phyloP scores from a whole-genome alignment of 306 rosid genomes.

The Medicago arabica region DNA sequence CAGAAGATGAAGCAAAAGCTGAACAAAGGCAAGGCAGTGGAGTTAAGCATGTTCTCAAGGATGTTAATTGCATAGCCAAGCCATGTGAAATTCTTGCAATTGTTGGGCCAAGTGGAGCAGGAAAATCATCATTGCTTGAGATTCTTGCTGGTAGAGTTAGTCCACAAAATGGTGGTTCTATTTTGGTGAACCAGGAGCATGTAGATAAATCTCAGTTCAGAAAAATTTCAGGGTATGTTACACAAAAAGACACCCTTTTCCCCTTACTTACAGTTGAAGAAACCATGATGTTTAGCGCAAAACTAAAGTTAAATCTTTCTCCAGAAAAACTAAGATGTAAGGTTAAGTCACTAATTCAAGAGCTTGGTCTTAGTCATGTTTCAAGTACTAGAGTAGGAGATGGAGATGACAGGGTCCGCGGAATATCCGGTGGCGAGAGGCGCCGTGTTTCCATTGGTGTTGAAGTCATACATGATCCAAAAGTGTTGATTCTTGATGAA shows the following conservation, averaged over 20 bases:
- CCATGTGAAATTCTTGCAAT: conserved; percentile 82
- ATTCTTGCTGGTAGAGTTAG: conserved; percentile 68
- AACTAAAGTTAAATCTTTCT: conserved; percentile 58
- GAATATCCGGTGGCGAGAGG: conserved; percentile 92
- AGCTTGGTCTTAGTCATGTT: conserved; percentile 76
- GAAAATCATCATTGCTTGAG: conserved; percentile 84
- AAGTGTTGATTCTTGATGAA: conserved; percentile 82
- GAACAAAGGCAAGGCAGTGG: conserved; percentile 42
- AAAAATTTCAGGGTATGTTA: conserved; percentile 79
- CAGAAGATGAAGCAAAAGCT: conserved; percentile 44
- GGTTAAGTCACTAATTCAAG: conserved; percentile 64
- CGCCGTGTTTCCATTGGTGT: conserved; percentile 91
- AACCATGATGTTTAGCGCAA: conserved; percentile 80
- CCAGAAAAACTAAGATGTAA: conserved; percentile 51
- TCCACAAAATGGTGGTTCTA: conserved; percentile 61
- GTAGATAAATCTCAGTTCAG: conserved; percentile 59
- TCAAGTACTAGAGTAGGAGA: conserved; percentile 81
- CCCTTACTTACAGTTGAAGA: conserved; percentile 90
- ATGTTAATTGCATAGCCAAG: conserved; percentile 65
- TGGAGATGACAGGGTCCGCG: conserved; percentile 83
- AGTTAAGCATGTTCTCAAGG: conserved; percentile 64
- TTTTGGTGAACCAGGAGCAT: conserved; percentile 62
- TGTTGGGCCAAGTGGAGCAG: conserved; percentile 94
- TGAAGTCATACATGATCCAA: conserved; percentile 90
- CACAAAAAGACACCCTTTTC: conserved; percentile 76